Evolutionary conservation across 2,329 filamentous ascomycete genomes (phyloP).

Genomic region (Shiraia sp.): DNA sequence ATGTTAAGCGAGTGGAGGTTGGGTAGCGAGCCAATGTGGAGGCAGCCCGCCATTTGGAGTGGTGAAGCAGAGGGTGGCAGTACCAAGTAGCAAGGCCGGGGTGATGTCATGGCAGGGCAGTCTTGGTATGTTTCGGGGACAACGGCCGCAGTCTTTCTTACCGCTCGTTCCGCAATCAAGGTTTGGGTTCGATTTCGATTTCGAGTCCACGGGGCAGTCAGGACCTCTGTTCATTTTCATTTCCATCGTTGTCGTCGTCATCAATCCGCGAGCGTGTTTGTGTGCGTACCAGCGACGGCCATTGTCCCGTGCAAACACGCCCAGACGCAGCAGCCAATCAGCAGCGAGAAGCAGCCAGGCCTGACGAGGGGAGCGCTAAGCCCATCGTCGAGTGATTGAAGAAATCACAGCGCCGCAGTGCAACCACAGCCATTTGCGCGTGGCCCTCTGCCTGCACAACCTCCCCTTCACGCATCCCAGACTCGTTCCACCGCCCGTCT

Average conservation of each 20-base stretch:
- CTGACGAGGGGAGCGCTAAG: constrained; percentile 41
- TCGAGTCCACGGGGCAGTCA: background rate
- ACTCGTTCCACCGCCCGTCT: background rate
- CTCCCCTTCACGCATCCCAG: constrained; percentile 1
- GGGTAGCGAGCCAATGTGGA: too few relatives aligned
- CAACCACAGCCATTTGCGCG: constrained; percentile 22
- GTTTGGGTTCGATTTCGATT: background rate
- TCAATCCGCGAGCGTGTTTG: too few relatives aligned
- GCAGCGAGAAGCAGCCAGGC: constrained; percentile 23
- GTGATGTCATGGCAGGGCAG: constrained; percentile 1
- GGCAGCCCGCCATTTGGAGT: too few relatives aligned
- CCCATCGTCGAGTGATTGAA: constrained; percentile 39
- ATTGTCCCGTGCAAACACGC: constrained; percentile 18
- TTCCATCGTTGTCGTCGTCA: too few relatives aligned
- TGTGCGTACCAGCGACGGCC: too few relatives aligned
- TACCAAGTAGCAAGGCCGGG: constrained; percentile 1
- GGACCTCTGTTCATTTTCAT: background rate
- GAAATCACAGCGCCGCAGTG: constrained; percentile 36
- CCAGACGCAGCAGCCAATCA: constrained; percentile 32
- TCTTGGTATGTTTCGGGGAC: constrained; percentile 1
- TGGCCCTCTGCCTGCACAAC: constrained; percentile 8
- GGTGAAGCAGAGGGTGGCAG: background rate
- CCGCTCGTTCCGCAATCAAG: constrained; percentile 9
- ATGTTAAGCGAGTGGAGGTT: constrained; percentile 3
- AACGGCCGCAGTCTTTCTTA: constrained; percentile 3